Evolutionary conservation across 768 basidiomycete genomes (phyloP).

Genomic region (Lentinula guzmanii): DNA sequence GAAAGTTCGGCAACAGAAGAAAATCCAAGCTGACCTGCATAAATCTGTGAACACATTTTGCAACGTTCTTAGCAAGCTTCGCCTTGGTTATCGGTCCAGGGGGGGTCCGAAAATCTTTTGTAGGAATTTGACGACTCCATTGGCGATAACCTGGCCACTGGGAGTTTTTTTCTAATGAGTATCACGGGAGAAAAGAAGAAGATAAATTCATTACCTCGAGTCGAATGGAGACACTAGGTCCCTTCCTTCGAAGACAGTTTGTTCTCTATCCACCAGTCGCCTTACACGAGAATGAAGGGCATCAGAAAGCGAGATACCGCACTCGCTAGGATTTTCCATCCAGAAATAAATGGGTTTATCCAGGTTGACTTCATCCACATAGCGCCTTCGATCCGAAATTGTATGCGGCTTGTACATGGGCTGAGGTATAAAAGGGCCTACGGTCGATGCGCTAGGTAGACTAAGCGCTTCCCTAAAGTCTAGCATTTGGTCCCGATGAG

Average conservation of each 20-base stretch:
- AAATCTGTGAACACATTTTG: constrained; percentile 70
- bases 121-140: constrained; percentile 80
- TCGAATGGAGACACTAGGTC: constrained; percentile 76
- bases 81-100: constrained; percentile 71
- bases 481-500: constrained; percentile 28
- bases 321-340: constrained; percentile 44
- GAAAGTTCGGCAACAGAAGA: background rate
- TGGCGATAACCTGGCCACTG: constrained; percentile 79
- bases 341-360: constrained; percentile 62
- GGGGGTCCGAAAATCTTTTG: constrained; percentile 73
- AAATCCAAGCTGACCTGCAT: constrained; percentile 37
- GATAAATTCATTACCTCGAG: constrained; percentile 47
- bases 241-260: constrained; percentile 67
- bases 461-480: constrained; percentile 36
- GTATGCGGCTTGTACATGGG: constrained; percentile 72
- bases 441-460: constrained; percentile 27
- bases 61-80: constrained; percentile 76
- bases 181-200: background rate
- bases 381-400: constrained; percentile 68
- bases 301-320: constrained; percentile 59
- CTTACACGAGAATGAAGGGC: constrained; percentile 56
- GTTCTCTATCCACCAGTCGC: constrained; percentile 50
- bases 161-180: constrained; percentile 4
- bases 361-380: constrained; percentile 64
- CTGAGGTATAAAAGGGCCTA: constrained; percentile 61